Evolutionary conservation across 768 basidiomycete species (phyloP).

Genomic region (Cystobasidium tubakii): DNA sequence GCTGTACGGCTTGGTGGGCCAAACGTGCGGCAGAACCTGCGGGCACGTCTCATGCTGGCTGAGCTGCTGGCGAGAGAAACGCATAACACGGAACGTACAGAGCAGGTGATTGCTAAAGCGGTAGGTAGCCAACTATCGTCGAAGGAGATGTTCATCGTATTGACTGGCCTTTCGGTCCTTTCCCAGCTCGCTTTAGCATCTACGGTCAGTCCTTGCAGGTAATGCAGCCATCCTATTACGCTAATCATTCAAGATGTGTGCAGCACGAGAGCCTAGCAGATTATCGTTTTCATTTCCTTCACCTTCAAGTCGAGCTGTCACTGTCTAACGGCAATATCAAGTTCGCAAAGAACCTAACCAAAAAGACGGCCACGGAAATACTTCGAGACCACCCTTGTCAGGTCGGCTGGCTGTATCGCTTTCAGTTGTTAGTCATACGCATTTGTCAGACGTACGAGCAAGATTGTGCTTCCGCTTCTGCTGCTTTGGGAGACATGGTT

Average conservation of each 20-base stretch:
- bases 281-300: conserved; percentile 12
- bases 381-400: neutral
- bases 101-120: neutral
- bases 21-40: conserved; percentile 1
- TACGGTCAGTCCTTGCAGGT: neutral
- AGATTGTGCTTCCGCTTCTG: neutral
- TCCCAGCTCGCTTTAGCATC: neutral
- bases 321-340: conserved; percentile 13
- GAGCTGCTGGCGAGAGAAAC: conserved; percentile 27
- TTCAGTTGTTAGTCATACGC: neutral
- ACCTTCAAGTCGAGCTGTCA: conserved; percentile 18
- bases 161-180: too few species aligned
- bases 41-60: conserved; percentile 27
- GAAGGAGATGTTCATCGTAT: neutral
- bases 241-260: neutral
- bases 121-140: neutral
- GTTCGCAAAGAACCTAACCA: neutral
- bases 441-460: neutral
- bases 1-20: neutral
- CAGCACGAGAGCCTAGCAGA: conserved; percentile 18
- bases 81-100: neutral
- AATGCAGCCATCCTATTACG: neutral
- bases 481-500: neutral
- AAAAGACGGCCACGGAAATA: neutral
- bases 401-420: conserved; percentile 11